Percentiles rank a stretch among this genome's conserved stretches.
Conservation (phyloP, 352 stramenopile genomes). For the Phytophthora quininea region DNA sequence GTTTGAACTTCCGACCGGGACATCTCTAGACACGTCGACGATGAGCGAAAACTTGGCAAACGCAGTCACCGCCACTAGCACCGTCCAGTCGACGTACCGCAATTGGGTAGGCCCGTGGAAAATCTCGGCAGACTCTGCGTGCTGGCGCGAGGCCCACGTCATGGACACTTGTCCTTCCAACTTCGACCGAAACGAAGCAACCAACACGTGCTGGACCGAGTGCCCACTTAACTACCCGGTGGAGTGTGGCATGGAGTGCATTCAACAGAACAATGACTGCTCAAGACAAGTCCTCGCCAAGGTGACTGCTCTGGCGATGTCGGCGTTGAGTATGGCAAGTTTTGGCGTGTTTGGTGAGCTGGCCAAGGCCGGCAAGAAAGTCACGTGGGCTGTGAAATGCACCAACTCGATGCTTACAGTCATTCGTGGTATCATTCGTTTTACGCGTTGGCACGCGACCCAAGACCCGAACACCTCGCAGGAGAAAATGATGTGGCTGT, state of each 20-base stretch:
- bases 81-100: slow-evolving; percentile 19
- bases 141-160: slow-evolving; percentile 52
- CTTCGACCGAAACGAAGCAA: slow-evolving; percentile 44
- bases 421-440: slow-evolving; percentile 31
- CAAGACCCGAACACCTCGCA: slow-evolving; percentile 51
- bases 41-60: slow-evolving; percentile 19
- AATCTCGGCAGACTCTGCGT: slow-evolving; percentile 38
- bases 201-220: slow-evolving; percentile 57
- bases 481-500: slow-evolving; percentile 50
- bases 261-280: slow-evolving; percentile 66
- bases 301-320: slow-evolving; percentile 35
- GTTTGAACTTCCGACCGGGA: slow-evolving; percentile 2
- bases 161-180: slow-evolving; percentile 42
- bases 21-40: slow-evolving; percentile 4
- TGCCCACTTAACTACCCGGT: slow-evolving; percentile 67
- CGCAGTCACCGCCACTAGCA: slow-evolving; percentile 19
- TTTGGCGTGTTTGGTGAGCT: slow-evolving; percentile 50
- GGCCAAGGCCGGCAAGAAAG: slow-evolving; percentile 35
- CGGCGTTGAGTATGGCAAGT: slow-evolving; percentile 36
- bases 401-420: slow-evolving; percentile 42
- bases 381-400: slow-evolving; percentile 49
- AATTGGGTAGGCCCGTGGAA: slow-evolving; percentile 49
- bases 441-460: slow-evolving; percentile 27
- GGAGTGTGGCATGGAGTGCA: slow-evolving; percentile 63
- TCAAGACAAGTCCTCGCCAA: slow-evolving; percentile 41